Evolutionary conservation across 2,329 filamentous ascomycete species (phyloP).

Genomic region (Helotiales sp.): DNA sequence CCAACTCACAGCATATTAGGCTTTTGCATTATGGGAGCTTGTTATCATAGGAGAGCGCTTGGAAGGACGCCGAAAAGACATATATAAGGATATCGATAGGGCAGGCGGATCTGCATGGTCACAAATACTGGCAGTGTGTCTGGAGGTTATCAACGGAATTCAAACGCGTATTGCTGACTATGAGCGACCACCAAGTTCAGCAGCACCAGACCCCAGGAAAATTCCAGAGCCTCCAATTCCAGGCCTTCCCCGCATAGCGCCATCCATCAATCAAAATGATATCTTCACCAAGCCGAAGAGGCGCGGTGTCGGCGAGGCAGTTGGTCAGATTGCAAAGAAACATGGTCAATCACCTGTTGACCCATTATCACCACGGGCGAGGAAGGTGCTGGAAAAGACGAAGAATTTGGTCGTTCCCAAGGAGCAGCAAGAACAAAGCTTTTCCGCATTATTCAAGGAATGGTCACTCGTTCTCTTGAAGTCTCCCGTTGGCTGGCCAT

Average conservation of each 20-base stretch:
- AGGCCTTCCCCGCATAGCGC: constrained; percentile 36
- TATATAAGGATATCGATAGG: constrained; percentile 88
- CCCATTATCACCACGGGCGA: constrained; percentile 43
- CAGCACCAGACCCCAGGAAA: constrained; percentile 41
- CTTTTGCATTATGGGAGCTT: constrained; percentile 92
- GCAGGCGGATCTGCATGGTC: constrained; percentile 80
- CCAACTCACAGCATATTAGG: constrained; percentile 49
- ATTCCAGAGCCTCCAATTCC: constrained; percentile 23
- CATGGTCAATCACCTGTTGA: constrained; percentile 38
- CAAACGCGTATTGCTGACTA: constrained; percentile 67
- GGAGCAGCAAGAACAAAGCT: constrained; percentile 57
- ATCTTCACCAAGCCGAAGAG: constrained; percentile 35
- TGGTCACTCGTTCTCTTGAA: constrained; percentile 53
- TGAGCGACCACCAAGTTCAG: constrained; percentile 46
- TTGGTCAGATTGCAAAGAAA: constrained; percentile 39
- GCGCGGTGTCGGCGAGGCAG: constrained; percentile 22
- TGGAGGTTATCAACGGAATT: constrained; percentile 71
- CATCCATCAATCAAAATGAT: constrained; percentile 36
- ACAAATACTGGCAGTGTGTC: constrained; percentile 73
- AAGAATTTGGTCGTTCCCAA: constrained; percentile 49
- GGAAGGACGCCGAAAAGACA: constrained; percentile 71
- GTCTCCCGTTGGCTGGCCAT: constrained; percentile 65
- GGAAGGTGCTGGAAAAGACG: constrained; percentile 48
- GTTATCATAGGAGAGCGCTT: constrained; percentile 78
- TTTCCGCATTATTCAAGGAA: constrained; percentile 54